phyloP scores from a whole-genome alignment of 2,329 filamentous ascomycete species.

The Botrytis squamosa region DNA sequence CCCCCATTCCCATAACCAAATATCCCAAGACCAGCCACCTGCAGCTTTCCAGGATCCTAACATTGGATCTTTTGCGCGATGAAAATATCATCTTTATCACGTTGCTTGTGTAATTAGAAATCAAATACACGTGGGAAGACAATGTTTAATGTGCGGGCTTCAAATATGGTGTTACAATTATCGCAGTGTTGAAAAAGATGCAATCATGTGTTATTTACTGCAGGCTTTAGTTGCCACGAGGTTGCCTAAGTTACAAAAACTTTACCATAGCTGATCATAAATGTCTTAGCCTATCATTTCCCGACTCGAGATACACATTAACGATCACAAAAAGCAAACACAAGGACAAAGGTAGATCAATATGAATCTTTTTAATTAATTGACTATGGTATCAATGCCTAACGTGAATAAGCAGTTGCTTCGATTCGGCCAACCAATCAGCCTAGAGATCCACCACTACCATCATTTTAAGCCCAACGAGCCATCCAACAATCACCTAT shows the following conservation, averaged over 20 bases:
- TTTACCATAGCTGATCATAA: not conserved
- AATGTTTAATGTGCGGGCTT: not conserved
- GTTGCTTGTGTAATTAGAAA: not conserved
- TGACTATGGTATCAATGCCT: constrained; percentile 18
- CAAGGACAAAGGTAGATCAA: not conserved
- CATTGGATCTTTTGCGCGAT: not conserved
- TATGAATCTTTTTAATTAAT: constrained; percentile 22
- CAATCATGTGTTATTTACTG: not conserved
- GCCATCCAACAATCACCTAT: constrained; percentile 16
- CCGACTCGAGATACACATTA: not conserved
- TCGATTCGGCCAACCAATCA: constrained; percentile 10
- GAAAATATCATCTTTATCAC: not conserved
- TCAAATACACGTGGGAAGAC: not conserved
- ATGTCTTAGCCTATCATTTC: not conserved
- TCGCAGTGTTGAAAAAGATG: not conserved
- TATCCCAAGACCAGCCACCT: not conserved
- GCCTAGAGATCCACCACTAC: constrained; percentile 15
- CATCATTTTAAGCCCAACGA: constrained; percentile 8
- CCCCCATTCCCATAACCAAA: not conserved
- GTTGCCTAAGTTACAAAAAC: constrained; percentile 1
- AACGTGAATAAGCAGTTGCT: constrained; percentile 7
- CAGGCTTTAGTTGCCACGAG: constrained; percentile 1
- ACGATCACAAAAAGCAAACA: not conserved
- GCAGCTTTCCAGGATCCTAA: not conserved
- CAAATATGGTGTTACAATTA: not conserved